Conservation (phyloP, 2,329 filamentous ascomycete species). For the Penicillium oxalicum region DNA sequence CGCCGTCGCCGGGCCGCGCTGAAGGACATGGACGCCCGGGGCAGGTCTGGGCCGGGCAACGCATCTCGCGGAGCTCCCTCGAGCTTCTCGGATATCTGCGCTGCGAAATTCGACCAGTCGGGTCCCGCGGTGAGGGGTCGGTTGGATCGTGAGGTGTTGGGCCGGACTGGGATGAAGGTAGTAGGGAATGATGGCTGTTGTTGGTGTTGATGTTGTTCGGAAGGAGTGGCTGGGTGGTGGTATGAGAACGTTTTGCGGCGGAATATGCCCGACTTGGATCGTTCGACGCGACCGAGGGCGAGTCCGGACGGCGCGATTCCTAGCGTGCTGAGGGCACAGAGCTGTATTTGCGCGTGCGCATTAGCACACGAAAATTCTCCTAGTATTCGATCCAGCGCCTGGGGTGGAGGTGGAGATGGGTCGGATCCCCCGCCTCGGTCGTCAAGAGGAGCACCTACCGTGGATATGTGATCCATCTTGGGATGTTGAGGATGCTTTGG, state of each 20-base stretch:
- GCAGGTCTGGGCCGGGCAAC: constrained; percentile 15
- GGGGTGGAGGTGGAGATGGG: too few species aligned
- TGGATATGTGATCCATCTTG: constrained; percentile 40
- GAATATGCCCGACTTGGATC: constrained; percentile 26
- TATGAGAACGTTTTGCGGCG: constrained; percentile 24
- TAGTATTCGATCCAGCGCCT: too few species aligned
- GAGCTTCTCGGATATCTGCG: constrained; percentile 5
- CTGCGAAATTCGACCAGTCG: constrained; percentile 10
- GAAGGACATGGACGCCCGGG: constrained; percentile 24
- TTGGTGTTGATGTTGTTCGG: constrained; percentile 2
- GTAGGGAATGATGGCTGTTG: not conserved
- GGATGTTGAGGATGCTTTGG: constrained; percentile 19
- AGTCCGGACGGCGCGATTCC: constrained; percentile 56
- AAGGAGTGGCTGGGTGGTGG: constrained; percentile 15
- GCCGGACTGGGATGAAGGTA: constrained; percentile 12
- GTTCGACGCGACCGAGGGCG: constrained; percentile 50
- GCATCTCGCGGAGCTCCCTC: constrained; percentile 9
- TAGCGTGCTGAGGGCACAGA: constrained; percentile 59
- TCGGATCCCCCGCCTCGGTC: too few species aligned
- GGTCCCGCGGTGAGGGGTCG: constrained; percentile 13
- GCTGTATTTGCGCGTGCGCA: constrained; percentile 32
- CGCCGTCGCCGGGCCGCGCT: constrained; percentile 28
- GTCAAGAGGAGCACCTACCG: constrained; percentile 24
- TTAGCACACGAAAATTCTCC: constrained; percentile 3
- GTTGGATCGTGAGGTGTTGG: constrained; percentile 17